Percentiles rank a stretch among this genome's conserved stretches.
phyloP scores from a whole-genome alignment of 2,329 filamentous ascomycete genomes.

The Neopestalotiopsis rosae region DNA sequence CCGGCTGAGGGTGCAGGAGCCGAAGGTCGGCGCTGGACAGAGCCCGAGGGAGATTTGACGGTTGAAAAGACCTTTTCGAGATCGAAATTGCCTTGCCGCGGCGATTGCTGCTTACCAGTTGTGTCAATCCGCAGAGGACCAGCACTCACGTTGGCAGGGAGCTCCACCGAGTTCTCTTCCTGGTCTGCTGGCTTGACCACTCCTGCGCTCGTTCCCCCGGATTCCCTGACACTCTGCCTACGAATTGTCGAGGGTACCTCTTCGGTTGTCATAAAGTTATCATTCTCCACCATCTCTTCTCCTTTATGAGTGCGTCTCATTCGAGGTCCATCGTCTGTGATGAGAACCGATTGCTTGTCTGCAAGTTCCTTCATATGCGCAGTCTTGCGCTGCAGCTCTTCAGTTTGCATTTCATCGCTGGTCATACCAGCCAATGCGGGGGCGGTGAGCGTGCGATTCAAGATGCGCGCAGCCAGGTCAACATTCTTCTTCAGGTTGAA shows the following conservation, averaged over 20 bases:
- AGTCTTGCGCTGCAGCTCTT: slow-evolving; percentile 81
- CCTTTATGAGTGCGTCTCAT: slow-evolving; percentile 94
- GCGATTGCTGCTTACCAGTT: slow-evolving; percentile 51
- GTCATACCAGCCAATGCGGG: slow-evolving; percentile 86
- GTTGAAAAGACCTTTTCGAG: slow-evolving; percentile 86
- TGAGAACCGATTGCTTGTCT: slow-evolving; percentile 84
- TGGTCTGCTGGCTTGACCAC: slow-evolving; percentile 22
- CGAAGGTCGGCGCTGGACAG: slow-evolving; percentile 53
- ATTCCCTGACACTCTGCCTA: slow-evolving; percentile 39
- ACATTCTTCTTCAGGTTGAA: slow-evolving; percentile 91
- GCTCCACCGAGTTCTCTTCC: slow-evolving; percentile 30
- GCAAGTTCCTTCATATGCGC: slow-evolving; percentile 78
- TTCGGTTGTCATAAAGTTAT: slow-evolving; percentile 50
- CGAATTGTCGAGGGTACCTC: slow-evolving; percentile 44
- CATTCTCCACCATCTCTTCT: slow-evolving; percentile 85
- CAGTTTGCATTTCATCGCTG: slow-evolving; percentile 87
- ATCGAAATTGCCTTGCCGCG: slow-evolving; percentile 70
- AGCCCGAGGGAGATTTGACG: slow-evolving; percentile 73
- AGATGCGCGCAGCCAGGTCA: slow-evolving; percentile 75
- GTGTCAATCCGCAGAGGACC: slow-evolving; percentile 51
- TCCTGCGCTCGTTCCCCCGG: slow-evolving; percentile 24
- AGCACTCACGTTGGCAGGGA: slow-evolving; percentile 29
- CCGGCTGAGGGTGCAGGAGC: slow-evolving; percentile 54
- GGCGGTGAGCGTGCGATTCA: slow-evolving; percentile 75
- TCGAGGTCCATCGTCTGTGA: slow-evolving; percentile 76